phyloP scores from a whole-genome alignment of 768 basidiomycete genomes.

The Brasilioporus rufonigricans region DNA sequence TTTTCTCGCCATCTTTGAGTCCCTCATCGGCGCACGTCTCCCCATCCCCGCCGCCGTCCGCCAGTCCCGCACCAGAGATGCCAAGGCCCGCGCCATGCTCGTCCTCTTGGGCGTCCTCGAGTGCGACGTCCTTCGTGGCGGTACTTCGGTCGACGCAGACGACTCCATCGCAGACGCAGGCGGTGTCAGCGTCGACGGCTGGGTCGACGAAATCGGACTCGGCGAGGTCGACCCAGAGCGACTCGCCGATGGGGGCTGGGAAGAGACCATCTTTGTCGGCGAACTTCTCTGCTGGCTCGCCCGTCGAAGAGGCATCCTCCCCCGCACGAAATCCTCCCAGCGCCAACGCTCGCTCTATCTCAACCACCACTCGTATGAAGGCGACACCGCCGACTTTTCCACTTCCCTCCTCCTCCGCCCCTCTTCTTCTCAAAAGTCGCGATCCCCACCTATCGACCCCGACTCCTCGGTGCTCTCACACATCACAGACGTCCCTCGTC shows the following conservation, averaged over 20 bases:
- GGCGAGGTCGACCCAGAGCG: conserved; percentile 61
- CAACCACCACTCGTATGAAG: conserved; percentile 19
- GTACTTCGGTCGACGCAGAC: conserved; percentile 34
- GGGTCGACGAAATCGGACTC: conserved; percentile 56
- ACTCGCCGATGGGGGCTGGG: conserved; percentile 62
- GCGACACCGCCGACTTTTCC: conserved; percentile 20
- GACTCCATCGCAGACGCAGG: conserved; percentile 14
- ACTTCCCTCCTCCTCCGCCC: conserved; percentile 26
- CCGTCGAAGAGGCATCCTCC: conserved; percentile 37
- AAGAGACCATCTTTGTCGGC: conserved; percentile 64
- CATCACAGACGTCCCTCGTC: conserved; percentile 29
- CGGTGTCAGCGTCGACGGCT: conserved; percentile 28
- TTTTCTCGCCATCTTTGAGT: conserved; percentile 68
- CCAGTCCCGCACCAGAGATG: conserved; percentile 33
- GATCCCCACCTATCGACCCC: background rate
- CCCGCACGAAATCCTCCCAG: conserved; percentile 7
- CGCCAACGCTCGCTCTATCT: conserved; percentile 18
- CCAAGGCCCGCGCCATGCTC: conserved; percentile 65
- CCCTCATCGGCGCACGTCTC: conserved; percentile 52
- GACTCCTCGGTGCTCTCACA: conserved; percentile 22
- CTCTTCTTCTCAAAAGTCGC: conserved; percentile 4
- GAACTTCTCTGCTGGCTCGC: conserved; percentile 72
- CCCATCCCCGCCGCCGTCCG: conserved; percentile 39
- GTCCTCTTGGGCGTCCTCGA: conserved; percentile 74
- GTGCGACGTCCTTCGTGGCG: conserved; percentile 54